Conservation (phyloP, 2,329 filamentous ascomycete species). For the Diaporthe citri region DNA sequence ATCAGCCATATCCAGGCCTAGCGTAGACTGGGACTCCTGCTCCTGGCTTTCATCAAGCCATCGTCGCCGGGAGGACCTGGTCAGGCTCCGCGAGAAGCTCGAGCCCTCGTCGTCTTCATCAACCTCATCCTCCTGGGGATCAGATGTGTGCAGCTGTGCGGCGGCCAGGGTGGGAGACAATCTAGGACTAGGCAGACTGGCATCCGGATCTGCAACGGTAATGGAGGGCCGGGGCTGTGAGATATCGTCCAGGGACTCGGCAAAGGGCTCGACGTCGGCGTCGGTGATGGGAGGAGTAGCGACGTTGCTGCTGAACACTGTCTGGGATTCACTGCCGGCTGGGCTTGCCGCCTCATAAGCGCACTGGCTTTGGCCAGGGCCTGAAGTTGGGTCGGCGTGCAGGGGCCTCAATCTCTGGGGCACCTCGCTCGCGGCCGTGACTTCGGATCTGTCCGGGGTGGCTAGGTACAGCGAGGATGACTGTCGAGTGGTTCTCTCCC, state of each 20-base stretch:
- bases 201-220: slow-evolving; percentile 83
- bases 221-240: slow-evolving; percentile 69
- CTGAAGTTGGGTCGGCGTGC: slow-evolving; percentile 59
- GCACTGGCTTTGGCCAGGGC: slow-evolving; percentile 53
- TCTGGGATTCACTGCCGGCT: slow-evolving; percentile 67
- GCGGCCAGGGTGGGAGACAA: slow-evolving; percentile 92
- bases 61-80: slow-evolving; percentile 49
- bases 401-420: slow-evolving; percentile 56
- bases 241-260: slow-evolving; percentile 61
- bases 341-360: slow-evolving; percentile 65
- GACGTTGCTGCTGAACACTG: slow-evolving; percentile 72
- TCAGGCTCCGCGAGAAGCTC: slow-evolving; percentile 49
- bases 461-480: slow-evolving; percentile 56
- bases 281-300: slow-evolving; percentile 84
- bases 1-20: slow-evolving; percentile 51
- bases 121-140: slow-evolving; percentile 58
- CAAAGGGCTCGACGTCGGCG: slow-evolving; percentile 74
- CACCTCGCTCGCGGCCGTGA: slow-evolving; percentile 51
- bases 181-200: slow-evolving; percentile 93
- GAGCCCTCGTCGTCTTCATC: slow-evolving; percentile 56
- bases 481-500: slow-evolving; percentile 45
- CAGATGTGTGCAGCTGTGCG: slow-evolving; percentile 60
- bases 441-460: slow-evolving; percentile 70
- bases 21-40: slow-evolving; percentile 51
- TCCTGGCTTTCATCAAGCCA: slow-evolving; percentile 56